These are phyloP conservation scores for Mycogone perniciosa DNA, from an alignment of 2,329 filamentous ascomycete species.

Conservation along the genomic window DNA sequence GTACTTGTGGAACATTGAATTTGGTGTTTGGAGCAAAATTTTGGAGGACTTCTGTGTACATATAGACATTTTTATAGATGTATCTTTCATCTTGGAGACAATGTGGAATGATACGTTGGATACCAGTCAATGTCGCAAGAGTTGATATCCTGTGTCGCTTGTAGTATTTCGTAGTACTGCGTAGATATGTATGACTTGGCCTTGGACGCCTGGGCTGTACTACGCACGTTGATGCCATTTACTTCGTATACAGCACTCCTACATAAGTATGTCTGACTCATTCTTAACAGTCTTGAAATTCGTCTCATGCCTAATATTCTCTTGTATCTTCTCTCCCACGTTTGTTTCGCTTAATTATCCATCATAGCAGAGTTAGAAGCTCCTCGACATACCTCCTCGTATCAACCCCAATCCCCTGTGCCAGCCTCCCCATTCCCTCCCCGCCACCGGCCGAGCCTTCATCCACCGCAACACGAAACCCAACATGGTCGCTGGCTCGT, in stretches of 20 bases:
- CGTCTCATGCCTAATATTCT: not conserved
- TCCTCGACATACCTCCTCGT: conserved; percentile 70
- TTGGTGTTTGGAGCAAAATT: not conserved
- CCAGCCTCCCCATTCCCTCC: conserved; percentile 54
- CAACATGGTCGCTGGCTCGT: conserved; percentile 50
- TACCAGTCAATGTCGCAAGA: not conserved
- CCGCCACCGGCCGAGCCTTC: conserved; percentile 39
- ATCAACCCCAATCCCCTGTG: conserved; percentile 70
- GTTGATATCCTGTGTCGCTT: no score
- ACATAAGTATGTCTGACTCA: no score
- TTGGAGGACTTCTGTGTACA: conserved; percentile 9
- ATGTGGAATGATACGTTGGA: conserved; percentile 11
- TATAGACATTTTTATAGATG: conserved; percentile 12
- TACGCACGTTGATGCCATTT: no score
- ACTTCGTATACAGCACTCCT: no score
- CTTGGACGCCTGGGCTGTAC: no score
- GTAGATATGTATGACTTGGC: no score
- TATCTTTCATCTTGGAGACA: conserved; percentile 10
- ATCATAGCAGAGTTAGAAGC: conserved; percentile 51
- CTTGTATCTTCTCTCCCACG: not conserved
- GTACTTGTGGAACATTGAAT: not conserved
- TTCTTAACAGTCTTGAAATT: no score
- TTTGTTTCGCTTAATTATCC: no score
- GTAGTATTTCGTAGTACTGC: no score
- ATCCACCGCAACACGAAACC: conserved; percentile 31